A percentile compares a stretch with the other conserved stretches of the same genome.
These are phyloP conservation scores for Fusarium caatingaense DNA, from an alignment of 2,329 filamentous ascomycete species.

Conservation along the genomic window DNA sequence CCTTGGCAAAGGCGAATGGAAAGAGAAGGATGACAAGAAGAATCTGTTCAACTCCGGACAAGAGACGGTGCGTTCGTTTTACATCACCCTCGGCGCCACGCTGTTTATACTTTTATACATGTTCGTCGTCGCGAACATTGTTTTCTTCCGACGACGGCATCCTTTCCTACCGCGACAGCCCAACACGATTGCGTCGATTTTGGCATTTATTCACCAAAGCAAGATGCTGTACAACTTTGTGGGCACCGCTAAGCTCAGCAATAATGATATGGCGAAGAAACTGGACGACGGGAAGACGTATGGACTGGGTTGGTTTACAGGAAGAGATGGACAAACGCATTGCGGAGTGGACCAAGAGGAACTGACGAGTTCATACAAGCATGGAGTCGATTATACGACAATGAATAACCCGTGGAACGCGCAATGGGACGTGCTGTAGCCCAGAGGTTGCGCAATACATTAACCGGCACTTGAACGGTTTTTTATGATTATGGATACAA, in stretches of 20 bases:
- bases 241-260: constrained; percentile 72
- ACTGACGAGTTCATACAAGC: constrained; percentile 72
- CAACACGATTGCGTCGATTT: constrained; percentile 79
- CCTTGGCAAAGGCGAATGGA: constrained; percentile 15
- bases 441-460: constrained; percentile 5
- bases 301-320: constrained; percentile 80
- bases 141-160: constrained; percentile 71
- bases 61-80: constrained; percentile 73
- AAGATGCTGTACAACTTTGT: constrained; percentile 84
- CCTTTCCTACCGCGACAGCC: constrained; percentile 82
- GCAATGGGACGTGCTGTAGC: constrained; percentile 53
- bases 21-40: constrained; percentile 30
- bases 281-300: constrained; percentile 73
- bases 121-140: constrained; percentile 66
- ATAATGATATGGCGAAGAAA: constrained; percentile 69
- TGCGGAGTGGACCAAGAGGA: constrained; percentile 84
- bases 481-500: constrained; percentile 23
- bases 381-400: constrained; percentile 64
- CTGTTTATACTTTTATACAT: constrained; percentile 75
- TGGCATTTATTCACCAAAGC: constrained; percentile 83
- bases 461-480: not conserved
- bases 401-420: constrained; percentile 65
- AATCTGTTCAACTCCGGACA: constrained; percentile 62
- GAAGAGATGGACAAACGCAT: constrained; percentile 78
- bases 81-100: constrained; percentile 71